Evolutionary conservation across 2,329 filamentous ascomycete species (phyloP).

Genomic region (Calonectria henricotiae): DNA sequence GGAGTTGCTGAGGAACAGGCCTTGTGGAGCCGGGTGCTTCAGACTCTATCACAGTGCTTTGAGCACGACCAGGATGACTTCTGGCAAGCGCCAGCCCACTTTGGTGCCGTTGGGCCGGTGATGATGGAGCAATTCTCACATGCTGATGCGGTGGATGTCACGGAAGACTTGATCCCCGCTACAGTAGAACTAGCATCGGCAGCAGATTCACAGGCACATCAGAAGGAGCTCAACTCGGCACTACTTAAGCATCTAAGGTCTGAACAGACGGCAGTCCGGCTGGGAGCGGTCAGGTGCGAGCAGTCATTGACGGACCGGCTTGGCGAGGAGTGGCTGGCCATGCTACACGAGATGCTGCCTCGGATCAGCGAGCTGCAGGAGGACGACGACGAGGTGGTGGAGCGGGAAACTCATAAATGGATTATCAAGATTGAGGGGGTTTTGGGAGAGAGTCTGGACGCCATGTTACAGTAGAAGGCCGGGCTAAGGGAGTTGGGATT

Average conservation of each 20-base stretch:
- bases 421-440: constrained; percentile 91
- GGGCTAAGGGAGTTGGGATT: constrained; percentile 33
- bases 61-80: constrained; percentile 94
- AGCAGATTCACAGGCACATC: constrained; percentile 88
- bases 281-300: constrained; percentile 88
- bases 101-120: constrained; percentile 79
- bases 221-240: constrained; percentile 87
- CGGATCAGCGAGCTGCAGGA: constrained; percentile 97
- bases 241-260: constrained; percentile 86
- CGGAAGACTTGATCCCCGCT: constrained; percentile 77
- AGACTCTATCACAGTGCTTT: constrained; percentile 83
- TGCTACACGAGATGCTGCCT: constrained; percentile 95
- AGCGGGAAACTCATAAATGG: constrained; percentile 91
- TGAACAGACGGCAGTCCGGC: constrained; percentile 79
- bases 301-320: constrained; percentile 84
- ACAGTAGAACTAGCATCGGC: constrained; percentile 86
- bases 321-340: constrained; percentile 93
- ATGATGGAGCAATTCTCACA: constrained; percentile 78
- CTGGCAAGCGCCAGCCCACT: constrained; percentile 94
- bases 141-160: constrained; percentile 63
- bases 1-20: constrained; percentile 65
- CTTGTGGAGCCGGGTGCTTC: constrained; percentile 80
- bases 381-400: constrained; percentile 95
- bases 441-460: constrained; percentile 90
- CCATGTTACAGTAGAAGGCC: constrained; percentile 85